phyloP scores from a whole-genome alignment of 225 moss, liverwort and hornwort genomes.

The Rhytidiadelphus loreus region DNA sequence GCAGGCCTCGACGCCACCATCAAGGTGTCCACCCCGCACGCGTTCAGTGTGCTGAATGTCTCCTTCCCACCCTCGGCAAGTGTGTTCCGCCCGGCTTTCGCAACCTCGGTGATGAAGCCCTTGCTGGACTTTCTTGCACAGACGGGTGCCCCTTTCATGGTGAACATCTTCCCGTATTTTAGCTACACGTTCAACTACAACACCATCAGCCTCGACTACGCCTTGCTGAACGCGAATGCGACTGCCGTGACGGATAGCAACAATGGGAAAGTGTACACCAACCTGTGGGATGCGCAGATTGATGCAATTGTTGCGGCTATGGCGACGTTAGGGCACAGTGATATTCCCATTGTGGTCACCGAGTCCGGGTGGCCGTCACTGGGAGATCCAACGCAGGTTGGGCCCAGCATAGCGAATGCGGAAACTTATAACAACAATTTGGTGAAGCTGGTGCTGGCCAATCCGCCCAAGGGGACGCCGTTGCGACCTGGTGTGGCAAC shows the following conservation, averaged over 20 bases:
- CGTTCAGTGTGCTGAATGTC: conserved; percentile 49
- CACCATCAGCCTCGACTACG: conserved; percentile 61
- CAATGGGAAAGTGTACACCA: conserved; percentile 53
- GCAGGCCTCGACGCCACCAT: conserved; percentile 42
- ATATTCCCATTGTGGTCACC: conserved; percentile 53
- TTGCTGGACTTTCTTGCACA: conserved; percentile 48
- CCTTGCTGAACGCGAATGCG: conserved; percentile 57
- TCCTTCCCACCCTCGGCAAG: conserved; percentile 71
- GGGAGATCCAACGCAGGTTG: conserved; percentile 45
- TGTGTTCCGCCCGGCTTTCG: conserved; percentile 38
- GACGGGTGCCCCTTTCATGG: conserved; percentile 54
- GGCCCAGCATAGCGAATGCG: conserved; percentile 44
- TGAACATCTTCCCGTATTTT: conserved; percentile 84
- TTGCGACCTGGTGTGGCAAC: conserved; percentile 45
- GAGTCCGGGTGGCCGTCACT: conserved; percentile 90
- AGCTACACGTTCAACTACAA: conserved; percentile 57
- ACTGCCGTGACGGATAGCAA: conserved; percentile 34
- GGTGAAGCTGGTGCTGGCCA: conserved; percentile 49
- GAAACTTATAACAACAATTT: conserved; percentile 64
- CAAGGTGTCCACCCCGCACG: conserved; percentile 67
- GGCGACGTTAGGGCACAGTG: conserved; percentile 34
- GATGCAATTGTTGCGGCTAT: conserved; percentile 80
- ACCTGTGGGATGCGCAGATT: conserved; percentile 70
- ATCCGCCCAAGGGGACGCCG: conserved; percentile 57
- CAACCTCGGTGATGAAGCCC: conserved; percentile 59